A percentile compares a stretch with the other conserved stretches of the same genome.
Conservation (phyloP, 148 eudicot genomes). For the Euryodendron excelsum region DNA sequence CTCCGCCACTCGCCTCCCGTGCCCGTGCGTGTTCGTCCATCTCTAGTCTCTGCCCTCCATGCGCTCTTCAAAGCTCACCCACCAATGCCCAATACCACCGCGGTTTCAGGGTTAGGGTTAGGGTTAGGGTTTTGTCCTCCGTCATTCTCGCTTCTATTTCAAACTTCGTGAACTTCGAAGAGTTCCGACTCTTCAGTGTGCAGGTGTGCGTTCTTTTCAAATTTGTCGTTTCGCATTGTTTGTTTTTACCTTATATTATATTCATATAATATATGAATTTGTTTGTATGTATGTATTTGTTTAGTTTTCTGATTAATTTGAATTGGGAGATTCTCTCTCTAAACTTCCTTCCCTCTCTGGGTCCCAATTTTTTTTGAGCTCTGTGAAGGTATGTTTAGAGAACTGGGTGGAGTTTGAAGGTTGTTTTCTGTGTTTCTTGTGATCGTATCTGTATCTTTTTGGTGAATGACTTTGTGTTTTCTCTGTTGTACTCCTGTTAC, state of each 20-base stretch:
- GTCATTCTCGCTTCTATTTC: constrained; percentile 23
- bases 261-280: not conserved
- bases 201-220: constrained; percentile 31
- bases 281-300: not conserved
- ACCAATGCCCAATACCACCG: constrained; percentile 2
- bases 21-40: not conserved
- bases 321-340: not conserved
- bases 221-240: constrained; percentile 34
- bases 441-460: not conserved
- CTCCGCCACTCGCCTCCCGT: constrained; percentile 21
- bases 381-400: too few species aligned
- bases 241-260: constrained; percentile 31
- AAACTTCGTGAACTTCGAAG: constrained; percentile 36
- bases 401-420: not conserved
- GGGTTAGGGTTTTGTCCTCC: constrained; percentile 31
- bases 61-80: constrained; percentile 19
- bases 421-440: not conserved
- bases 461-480: constrained; percentile 2
- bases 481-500: constrained; percentile 2
- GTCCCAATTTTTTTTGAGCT: not conserved
- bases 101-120: too few species aligned
- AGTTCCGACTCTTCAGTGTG: constrained; percentile 34
- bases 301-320: constrained; percentile 2
- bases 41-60: constrained; percentile 4
- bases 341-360: not conserved